Evolutionary conservation across 2,329 filamentous ascomycete genomes (phyloP).

Genomic region (Lachnellula subtilissima): DNA sequence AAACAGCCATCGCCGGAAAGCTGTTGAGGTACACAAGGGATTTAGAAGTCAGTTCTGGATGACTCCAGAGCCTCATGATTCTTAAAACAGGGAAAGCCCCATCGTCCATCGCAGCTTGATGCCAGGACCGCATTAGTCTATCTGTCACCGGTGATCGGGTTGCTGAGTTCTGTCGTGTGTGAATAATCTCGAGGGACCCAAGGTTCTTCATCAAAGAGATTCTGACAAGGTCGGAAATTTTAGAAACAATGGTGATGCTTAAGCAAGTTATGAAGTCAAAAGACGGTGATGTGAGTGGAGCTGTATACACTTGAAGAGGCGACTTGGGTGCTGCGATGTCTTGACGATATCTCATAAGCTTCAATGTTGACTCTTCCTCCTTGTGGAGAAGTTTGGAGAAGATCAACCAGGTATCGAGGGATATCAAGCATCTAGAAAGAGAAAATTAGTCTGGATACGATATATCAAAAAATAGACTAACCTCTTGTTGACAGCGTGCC

Average conservation of each 20-base stretch:
- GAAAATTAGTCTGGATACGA: neutral
- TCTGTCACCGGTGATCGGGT: constrained; percentile 19
- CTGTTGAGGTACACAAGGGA: constrained; percentile 28
- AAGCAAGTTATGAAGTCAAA: constrained; percentile 31
- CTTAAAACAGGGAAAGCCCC: constrained; percentile 28
- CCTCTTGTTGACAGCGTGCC: constrained; percentile 22
- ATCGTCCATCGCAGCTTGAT: constrained; percentile 20
- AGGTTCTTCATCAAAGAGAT: constrained; percentile 30
- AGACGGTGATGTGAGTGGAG: constrained; percentile 23
- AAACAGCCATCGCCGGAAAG: constrained; percentile 30
- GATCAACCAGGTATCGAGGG: constrained; percentile 26
- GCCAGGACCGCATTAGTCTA: constrained; percentile 31
- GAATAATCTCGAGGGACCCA: constrained; percentile 28
- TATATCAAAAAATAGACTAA: constrained; percentile 5
- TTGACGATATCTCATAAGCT: constrained; percentile 25
- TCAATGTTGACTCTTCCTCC: constrained; percentile 11
- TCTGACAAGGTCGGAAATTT: constrained; percentile 26
- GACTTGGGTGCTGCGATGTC: constrained; percentile 18
- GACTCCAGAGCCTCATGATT: constrained; percentile 30
- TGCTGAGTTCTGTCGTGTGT: neutral
- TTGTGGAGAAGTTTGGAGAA: constrained; percentile 25
- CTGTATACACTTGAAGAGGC: constrained; percentile 23
- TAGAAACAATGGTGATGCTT: constrained; percentile 26
- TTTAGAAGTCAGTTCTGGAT: constrained; percentile 24
- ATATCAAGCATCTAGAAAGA: constrained; percentile 19